These are phyloP conservation scores for Saccharomyces eubayanus DNA, from an alignment of 805 yeast genomes.

Conservation along the genomic window DNA sequence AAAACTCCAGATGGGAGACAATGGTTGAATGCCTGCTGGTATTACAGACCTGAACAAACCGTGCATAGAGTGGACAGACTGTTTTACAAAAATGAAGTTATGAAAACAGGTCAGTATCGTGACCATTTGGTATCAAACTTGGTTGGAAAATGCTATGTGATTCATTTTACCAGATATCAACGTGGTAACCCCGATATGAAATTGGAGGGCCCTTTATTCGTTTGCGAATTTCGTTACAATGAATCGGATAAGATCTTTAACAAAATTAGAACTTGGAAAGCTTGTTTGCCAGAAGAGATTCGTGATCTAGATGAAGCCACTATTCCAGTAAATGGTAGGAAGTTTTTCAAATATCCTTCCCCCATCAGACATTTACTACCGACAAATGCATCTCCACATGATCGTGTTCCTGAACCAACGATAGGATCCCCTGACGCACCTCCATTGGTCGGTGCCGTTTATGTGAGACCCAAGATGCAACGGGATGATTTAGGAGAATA, in stretches of 20 bases:
- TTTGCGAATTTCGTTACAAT: constrained; percentile 91
- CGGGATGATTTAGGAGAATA: constrained; percentile 81
- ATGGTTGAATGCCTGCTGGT: constrained; percentile 96
- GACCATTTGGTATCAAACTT: constrained; percentile 87
- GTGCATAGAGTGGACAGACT: constrained; percentile 86
- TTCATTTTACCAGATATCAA: constrained; percentile 87
- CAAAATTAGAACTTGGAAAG: constrained; percentile 96
- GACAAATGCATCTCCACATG: constrained; percentile 59
- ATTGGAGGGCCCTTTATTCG: constrained; percentile 74
- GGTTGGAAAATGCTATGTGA: constrained; percentile 88
- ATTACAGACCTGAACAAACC: constrained; percentile 94
- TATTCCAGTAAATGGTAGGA: constrained; percentile 58
- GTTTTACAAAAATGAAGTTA: constrained; percentile 89
- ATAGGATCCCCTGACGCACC: constrained; percentile 83
- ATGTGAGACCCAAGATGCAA: constrained; percentile 61
- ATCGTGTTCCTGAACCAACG: constrained; percentile 75
- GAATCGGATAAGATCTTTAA: constrained; percentile 86
- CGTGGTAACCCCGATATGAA: constrained; percentile 87
- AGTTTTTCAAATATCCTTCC: constrained; percentile 68
- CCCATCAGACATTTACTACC: constrained; percentile 77
- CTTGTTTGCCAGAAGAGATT: constrained; percentile 94
- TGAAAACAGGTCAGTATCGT: constrained; percentile 92
- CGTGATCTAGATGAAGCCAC: constrained; percentile 77
- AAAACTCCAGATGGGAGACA: constrained; percentile 66
- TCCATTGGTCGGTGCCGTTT: constrained; percentile 89